Evolutionary conservation across 768 basidiomycete genomes (phyloP).

Genomic region (Termitomyces bulborhizus): DNA sequence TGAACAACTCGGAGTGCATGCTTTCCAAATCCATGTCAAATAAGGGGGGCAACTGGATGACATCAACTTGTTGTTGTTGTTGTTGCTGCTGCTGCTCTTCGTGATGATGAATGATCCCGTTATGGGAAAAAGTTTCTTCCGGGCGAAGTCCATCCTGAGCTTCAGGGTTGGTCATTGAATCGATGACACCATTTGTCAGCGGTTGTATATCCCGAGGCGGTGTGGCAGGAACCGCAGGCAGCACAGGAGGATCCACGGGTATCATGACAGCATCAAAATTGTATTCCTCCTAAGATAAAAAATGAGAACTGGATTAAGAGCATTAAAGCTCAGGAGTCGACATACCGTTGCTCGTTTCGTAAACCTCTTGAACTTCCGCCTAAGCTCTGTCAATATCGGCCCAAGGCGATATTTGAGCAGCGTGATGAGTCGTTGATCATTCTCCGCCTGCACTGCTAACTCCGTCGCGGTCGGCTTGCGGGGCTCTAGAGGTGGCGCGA

Average conservation of each 20-base stretch:
- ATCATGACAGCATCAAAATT: slow-evolving; percentile 36
- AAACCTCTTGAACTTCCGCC: slow-evolving; percentile 89
- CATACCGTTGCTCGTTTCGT: slow-evolving; percentile 73
- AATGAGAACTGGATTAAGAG: background rate
- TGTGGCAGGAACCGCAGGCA: slow-evolving; percentile 21
- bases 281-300: slow-evolving; percentile 62
- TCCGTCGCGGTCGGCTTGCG: slow-evolving; percentile 77
- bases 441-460: slow-evolving; percentile 75
- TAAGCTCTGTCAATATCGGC: slow-evolving; percentile 81
- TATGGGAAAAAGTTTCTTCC: slow-evolving; percentile 25
- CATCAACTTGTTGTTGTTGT: slow-evolving; percentile 29
- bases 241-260: slow-evolving; percentile 5
- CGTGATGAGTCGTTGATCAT: slow-evolving; percentile 71
- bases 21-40: slow-evolving; percentile 90
- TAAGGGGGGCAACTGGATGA: slow-evolving; percentile 41
- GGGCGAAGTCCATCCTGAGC: background rate
- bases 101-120: slow-evolving; percentile 28
- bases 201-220: slow-evolving; percentile 31
- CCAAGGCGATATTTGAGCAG: slow-evolving; percentile 88
- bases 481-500: slow-evolving; percentile 89
- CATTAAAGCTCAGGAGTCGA: slow-evolving; percentile 7
- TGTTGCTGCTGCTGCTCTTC: slow-evolving; percentile 19
- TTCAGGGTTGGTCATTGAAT: slow-evolving; percentile 32
- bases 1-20: slow-evolving; percentile 83
- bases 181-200: slow-evolving; percentile 34